A percentile compares a stretch with the other conserved stretches of the same genome.
Evolutionary conservation across 768 basidiomycete species (phyloP).

Genomic region (Kockovaella imperatae): DNA sequence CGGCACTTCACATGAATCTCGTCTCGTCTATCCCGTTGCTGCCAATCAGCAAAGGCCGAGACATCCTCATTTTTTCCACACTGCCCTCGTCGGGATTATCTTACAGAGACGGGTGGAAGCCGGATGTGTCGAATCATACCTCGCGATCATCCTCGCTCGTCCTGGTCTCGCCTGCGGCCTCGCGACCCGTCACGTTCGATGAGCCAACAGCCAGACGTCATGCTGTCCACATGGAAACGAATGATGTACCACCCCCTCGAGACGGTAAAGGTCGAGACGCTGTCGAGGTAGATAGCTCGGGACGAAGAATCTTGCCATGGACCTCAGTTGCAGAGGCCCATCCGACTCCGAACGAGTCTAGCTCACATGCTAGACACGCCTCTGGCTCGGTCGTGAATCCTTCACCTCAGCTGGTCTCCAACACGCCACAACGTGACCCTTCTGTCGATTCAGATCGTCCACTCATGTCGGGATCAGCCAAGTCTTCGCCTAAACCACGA

Average conservation of each 20-base stretch:
- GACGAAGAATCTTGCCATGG: background rate
- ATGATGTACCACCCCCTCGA: background rate
- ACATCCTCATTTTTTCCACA: slow-evolving; percentile 33
- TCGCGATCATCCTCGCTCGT: slow-evolving; percentile 4
- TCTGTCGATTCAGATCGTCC: slow-evolving; percentile 1
- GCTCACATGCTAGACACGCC: background rate
- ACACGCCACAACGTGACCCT: no score
- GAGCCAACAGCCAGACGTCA: no score
- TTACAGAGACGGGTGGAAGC: slow-evolving; percentile 15
- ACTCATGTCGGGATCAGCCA: slow-evolving; percentile 1
- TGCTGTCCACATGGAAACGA: no score
- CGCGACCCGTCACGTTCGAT: slow-evolving; percentile 1
- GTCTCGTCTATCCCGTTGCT: slow-evolving; percentile 26
- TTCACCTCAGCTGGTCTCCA: no score
- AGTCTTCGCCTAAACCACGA: slow-evolving; percentile 8
- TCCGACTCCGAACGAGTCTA: background rate
- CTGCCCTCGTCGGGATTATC: slow-evolving; percentile 24
- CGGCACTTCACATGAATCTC: slow-evolving; percentile 25
- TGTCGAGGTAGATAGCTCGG: background rate
- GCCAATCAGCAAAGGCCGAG: slow-evolving; percentile 23
- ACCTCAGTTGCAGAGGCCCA: no score
- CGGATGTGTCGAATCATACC: background rate
- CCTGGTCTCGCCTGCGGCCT: slow-evolving; percentile 3
- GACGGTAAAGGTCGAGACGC: background rate
- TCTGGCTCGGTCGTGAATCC: background rate